Percentiles rank a stretch among this genome's conserved stretches.
Conservation (phyloP, 495 filamentous ascomycete genomes). For the Clohesyomyces aquaticus region DNA sequence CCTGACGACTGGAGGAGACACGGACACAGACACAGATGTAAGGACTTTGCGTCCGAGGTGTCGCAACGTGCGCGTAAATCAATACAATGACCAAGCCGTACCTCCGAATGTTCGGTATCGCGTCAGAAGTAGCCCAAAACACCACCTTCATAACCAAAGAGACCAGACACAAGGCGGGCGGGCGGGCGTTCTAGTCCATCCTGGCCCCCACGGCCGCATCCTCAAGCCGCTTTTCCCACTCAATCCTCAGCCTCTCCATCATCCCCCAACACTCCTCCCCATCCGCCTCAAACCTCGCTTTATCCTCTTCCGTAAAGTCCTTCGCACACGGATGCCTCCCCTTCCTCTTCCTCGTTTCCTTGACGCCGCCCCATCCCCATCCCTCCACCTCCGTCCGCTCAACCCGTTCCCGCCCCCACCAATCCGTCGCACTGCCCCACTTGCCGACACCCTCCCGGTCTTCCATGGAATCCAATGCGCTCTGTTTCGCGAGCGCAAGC, state of each 20-base stretch:
- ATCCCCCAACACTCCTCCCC: slow-evolving; percentile 75
- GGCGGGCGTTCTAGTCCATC: slow-evolving; percentile 16
- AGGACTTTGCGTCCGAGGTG: too few species aligned
- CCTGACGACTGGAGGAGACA: too few species aligned
- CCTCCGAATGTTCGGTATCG: too few species aligned
- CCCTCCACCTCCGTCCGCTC: slow-evolving; percentile 79
- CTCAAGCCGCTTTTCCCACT: slow-evolving; percentile 73
- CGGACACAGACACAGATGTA: too few species aligned
- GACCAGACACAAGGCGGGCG: too few species aligned
- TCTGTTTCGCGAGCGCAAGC: slow-evolving; percentile 72
- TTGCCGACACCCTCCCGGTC: slow-evolving; percentile 64
- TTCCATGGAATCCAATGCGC: slow-evolving; percentile 65
- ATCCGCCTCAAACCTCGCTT: slow-evolving; percentile 71
- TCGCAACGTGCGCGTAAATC: too few species aligned
- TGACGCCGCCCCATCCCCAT: slow-evolving; percentile 77
- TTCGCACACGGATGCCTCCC: slow-evolving; percentile 60
- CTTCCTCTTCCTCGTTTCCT: slow-evolving; percentile 54
- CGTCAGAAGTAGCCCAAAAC: too few species aligned
- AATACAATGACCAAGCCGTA: too few species aligned
- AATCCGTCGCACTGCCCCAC: slow-evolving; percentile 77
- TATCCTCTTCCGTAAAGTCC: slow-evolving; percentile 66
- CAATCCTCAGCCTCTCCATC: slow-evolving; percentile 79
- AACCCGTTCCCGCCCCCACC: slow-evolving; percentile 60
- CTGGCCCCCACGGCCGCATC: slow-evolving; percentile 42
- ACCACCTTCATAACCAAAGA: too few species aligned